A percentile compares a stretch with the other conserved stretches of the same genome.
Conservation (phyloP, 345 rosid genomes). For the Hibiscus tridactylites region DNA sequence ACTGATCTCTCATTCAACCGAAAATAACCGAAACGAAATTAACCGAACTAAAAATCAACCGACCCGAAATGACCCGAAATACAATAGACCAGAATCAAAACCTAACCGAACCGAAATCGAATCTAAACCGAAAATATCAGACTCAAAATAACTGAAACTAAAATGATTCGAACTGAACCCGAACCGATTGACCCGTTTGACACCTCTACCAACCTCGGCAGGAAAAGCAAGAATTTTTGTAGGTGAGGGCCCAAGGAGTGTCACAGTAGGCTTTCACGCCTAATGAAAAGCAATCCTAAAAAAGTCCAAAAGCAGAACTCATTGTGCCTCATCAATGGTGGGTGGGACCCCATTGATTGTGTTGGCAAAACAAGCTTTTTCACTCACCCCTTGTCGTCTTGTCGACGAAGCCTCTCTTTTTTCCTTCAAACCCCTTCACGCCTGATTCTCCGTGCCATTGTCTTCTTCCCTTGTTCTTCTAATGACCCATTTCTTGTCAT, state of each 20-base stretch:
- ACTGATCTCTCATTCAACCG: too few species aligned
- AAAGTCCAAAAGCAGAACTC: conserved; percentile 57
- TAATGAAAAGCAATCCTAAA: conserved; percentile 35
- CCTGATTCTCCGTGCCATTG: conserved; percentile 57
- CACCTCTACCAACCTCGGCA: not conserved
- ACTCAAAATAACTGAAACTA: too few species aligned
- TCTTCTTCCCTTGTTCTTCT: conserved; percentile 22
- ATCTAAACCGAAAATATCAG: too few species aligned
- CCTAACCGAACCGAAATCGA: too few species aligned
- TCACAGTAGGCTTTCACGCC: conserved; percentile 51
- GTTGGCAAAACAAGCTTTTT: conserved; percentile 23
- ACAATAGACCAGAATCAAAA: too few species aligned
- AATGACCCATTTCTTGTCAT: conserved; percentile 16
- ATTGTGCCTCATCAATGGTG: conserved; percentile 50
- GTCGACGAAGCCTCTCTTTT: conserved; percentile 33
- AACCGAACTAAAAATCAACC: too few species aligned
- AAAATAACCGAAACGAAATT: too few species aligned
- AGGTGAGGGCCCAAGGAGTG: conserved; percentile 27
- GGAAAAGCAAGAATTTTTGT: conserved; percentile 4
- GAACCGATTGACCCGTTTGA: too few species aligned
- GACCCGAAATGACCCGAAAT: too few species aligned
- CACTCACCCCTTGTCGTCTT: conserved; percentile 32
- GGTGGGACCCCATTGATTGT: conserved; percentile 54
- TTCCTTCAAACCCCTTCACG: conserved; percentile 21
- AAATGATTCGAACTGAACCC: too few species aligned